phyloP scores from a whole-genome alignment of 2,329 filamentous ascomycete genomes.

The Diaporthe eres region DNA sequence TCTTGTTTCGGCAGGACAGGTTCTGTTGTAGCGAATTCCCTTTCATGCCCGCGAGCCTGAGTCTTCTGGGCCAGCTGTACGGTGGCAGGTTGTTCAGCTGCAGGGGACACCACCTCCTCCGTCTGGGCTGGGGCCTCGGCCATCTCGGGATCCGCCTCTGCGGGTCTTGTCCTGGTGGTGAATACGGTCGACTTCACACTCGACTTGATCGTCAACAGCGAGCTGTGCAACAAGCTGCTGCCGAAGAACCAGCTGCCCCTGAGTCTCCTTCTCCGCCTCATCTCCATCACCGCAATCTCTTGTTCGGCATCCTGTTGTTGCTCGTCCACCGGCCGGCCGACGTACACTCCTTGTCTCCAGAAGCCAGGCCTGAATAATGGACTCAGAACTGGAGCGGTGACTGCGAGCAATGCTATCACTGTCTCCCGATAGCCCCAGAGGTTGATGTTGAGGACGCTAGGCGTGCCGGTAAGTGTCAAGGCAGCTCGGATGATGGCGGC shows the following conservation, averaged over 20 bases:
- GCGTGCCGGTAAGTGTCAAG: conserved; percentile 42
- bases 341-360: not conserved
- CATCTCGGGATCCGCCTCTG: conserved; percentile 11
- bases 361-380: not conserved
- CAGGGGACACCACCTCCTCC: not conserved
- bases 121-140: not conserved
- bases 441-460: conserved; percentile 47
- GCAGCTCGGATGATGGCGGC: conserved; percentile 46
- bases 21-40: not conserved
- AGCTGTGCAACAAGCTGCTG: conserved; percentile 15
- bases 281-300: conserved; percentile 13
- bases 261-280: not conserved
- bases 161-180: conserved; percentile 2
- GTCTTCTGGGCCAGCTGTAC: not conserved
- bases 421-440: conserved; percentile 43
- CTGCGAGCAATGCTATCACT: conserved; percentile 38
- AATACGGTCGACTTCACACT: conserved; percentile 9
- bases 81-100: too few relatives aligned
- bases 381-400: conserved; percentile 7
- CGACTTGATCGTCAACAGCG: conserved; percentile 13
- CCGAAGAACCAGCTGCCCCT: conserved; percentile 14
- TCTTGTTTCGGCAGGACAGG: not conserved
- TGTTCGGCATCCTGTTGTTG: conserved; percentile 10
- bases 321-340: not conserved
- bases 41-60: not conserved